Conservation (phyloP, 2,329 filamentous ascomycete genomes). For the Balansia obtecta region DNA sequence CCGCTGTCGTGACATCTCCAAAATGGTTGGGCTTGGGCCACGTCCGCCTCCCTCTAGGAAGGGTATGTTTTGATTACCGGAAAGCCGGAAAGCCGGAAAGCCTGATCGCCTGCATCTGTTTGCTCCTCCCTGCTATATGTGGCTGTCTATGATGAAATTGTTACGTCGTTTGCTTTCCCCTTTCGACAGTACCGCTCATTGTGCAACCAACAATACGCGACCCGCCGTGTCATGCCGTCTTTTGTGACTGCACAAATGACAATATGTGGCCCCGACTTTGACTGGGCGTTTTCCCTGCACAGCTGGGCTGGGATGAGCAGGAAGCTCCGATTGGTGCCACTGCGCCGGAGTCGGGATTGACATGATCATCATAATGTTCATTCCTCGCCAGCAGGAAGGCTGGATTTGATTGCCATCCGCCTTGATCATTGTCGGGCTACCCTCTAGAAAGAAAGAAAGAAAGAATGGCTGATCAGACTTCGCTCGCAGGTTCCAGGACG, state of each 20-base stretch:
- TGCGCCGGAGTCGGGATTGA: neutral
- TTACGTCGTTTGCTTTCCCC: neutral
- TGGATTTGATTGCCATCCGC: neutral
- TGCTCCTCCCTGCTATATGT: neutral
- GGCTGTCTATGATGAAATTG: neutral
- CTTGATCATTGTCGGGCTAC: neutral
- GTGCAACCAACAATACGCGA: neutral
- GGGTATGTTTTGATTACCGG: conserved; percentile 50
- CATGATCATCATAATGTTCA: neutral
- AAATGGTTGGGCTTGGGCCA: conserved; percentile 39
- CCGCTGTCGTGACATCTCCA: conserved; percentile 20
- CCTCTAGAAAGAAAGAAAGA: neutral
- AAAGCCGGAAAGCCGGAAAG: no score
- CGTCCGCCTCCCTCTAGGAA: conserved; percentile 43
- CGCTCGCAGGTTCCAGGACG: conserved; percentile 63
- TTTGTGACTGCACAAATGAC: neutral
- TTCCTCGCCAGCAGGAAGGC: neutral
- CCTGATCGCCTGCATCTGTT: no score
- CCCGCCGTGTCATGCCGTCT: conserved; percentile 1
- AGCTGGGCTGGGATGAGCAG: neutral
- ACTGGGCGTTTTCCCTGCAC: neutral
- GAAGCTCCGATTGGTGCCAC: neutral
- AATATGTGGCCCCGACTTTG: conserved; percentile 1
- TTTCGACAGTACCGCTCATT: neutral
- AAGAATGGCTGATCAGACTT: conserved; percentile 9